Conservation (phyloP, 768 basidiomycete genomes). For the Naganishia vishniacii region DNA sequence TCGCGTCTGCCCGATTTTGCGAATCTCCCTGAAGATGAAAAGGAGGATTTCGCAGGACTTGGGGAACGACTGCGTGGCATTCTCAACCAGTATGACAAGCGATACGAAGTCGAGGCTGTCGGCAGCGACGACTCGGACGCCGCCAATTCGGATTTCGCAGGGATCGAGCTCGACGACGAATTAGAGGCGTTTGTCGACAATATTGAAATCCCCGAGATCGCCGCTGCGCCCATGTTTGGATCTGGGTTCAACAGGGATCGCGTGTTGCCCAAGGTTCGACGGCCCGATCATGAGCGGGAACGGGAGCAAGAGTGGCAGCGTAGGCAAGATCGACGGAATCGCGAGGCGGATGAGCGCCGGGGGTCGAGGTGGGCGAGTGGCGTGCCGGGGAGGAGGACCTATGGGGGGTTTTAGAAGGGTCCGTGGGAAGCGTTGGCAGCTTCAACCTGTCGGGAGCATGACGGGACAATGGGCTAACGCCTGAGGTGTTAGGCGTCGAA, state of each 20-base stretch:
- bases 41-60: background rate
- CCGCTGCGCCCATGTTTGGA: background rate
- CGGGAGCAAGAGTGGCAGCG: background rate
- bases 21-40: background rate
- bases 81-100: background rate
- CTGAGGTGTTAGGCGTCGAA: too few species aligned
- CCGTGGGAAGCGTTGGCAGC: too few species aligned
- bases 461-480: too few species aligned
- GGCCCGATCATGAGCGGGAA: background rate
- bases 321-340: background rate
- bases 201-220: constrained; percentile 1
- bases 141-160: constrained; percentile 8
- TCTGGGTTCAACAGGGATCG: constrained; percentile 11
- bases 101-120: background rate
- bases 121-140: background rate
- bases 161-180: background rate
- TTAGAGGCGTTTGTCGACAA: background rate
- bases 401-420: background rate
- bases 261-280: constrained; percentile 9
- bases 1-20: background rate
- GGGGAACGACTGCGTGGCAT: background rate
- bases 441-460: too few species aligned
- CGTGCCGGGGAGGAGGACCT: background rate
- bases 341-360: background rate
- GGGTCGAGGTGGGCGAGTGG: background rate